Evolutionary conservation across 345 rosid genomes (phyloP).

Genomic region (Lumnitzera littorea): DNA sequence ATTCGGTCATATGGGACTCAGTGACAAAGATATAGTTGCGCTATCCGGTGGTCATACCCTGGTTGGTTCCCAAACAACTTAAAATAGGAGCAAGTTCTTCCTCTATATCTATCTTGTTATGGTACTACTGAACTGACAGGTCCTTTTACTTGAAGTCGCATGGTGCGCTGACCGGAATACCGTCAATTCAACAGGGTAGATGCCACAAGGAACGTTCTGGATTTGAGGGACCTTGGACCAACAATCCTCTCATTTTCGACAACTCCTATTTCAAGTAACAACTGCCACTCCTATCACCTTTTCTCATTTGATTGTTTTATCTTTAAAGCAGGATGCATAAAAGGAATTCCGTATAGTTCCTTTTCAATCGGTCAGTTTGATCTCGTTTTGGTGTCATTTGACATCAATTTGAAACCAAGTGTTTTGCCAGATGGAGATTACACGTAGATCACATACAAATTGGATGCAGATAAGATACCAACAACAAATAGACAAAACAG

Average conservation of each 20-base stretch:
- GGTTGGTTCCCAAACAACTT: conserved; percentile 25
- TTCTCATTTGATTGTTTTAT: neutral
- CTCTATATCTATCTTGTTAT: too few species aligned
- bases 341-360: neutral
- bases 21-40: conserved; percentile 76
- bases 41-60: conserved; percentile 86
- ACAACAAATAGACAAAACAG: neutral
- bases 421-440: too few species aligned
- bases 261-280: conserved; percentile 80
- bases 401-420: too few species aligned
- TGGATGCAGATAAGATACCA: too few species aligned
- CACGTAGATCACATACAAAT: too few species aligned
- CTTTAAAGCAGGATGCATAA: neutral
- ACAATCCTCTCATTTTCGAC: conserved; percentile 75
- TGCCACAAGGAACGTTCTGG: conserved; percentile 97
- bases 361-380: too few species aligned
- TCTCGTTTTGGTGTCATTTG: too few species aligned
- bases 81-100: neutral
- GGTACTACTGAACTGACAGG: neutral
- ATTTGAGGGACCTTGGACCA: conserved; percentile 89
- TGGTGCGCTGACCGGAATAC: neutral
- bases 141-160: neutral
- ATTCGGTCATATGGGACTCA: conserved; percentile 87
- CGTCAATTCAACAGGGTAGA: conserved; percentile 46
- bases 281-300: neutral